Evolutionary conservation across 805 yeast species (phyloP).

Genomic region (Sugiyamaella americana): DNA sequence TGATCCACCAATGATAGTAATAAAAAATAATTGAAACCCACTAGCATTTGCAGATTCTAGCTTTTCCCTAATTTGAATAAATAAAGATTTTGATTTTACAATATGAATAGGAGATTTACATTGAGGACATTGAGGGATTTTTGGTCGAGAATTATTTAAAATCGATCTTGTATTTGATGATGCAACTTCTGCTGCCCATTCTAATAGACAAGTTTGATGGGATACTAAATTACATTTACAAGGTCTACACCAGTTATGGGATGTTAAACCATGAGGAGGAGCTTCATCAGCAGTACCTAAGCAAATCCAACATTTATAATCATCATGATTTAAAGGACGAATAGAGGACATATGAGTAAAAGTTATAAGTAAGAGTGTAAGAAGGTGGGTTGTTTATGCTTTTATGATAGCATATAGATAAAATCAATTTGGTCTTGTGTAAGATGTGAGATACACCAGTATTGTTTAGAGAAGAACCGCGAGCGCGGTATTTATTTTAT

Average conservation of each 20-base stretch:
- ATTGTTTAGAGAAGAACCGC: no score
- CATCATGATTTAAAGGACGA: slow-evolving; percentile 7
- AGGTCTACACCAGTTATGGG: slow-evolving; percentile 39
- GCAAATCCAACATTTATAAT: slow-evolving; percentile 37
- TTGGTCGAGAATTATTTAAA: slow-evolving; percentile 4
- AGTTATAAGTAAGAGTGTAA: no score
- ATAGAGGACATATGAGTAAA: no score
- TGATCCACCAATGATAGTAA: slow-evolving; percentile 17
- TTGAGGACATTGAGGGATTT: slow-evolving; percentile 29
- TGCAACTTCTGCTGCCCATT: slow-evolving; percentile 36
- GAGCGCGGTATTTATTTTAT: no score
- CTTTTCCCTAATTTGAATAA: slow-evolving; percentile 17
- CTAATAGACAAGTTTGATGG: slow-evolving; percentile 40
- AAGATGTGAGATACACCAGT: no score
- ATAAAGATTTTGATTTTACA: slow-evolving; percentile 11
- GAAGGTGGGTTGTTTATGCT: no score
- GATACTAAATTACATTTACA: slow-evolving; percentile 42
- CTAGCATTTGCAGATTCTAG: slow-evolving; percentile 15
- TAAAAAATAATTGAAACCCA: slow-evolving; percentile 15
- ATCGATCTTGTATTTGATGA: slow-evolving; percentile 13
- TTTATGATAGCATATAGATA: no score
- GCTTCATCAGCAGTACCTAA: slow-evolving; percentile 31
- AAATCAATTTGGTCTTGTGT: no score
- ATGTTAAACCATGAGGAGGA: slow-evolving; percentile 29
- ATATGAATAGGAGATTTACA: slow-evolving; percentile 26